A percentile compares a stretch with the other conserved stretches of the same genome.
These are phyloP conservation scores for Russula abietina DNA, from an alignment of 768 basidiomycete genomes.

Conservation along the genomic window DNA sequence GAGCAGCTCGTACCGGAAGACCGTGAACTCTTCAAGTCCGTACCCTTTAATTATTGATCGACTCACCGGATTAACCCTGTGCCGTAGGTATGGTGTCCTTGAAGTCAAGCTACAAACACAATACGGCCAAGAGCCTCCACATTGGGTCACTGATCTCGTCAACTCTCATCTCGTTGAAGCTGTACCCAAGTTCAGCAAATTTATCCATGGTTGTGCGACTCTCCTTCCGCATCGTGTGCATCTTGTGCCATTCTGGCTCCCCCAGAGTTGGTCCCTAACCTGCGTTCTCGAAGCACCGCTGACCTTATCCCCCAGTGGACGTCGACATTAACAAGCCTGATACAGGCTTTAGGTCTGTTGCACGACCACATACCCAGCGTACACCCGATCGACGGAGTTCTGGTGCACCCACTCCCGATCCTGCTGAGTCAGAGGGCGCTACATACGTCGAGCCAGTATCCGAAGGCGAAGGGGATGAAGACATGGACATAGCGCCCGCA, in stretches of 20 bases:
- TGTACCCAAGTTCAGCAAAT: slow-evolving; percentile 97
- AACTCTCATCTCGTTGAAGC: slow-evolving; percentile 94
- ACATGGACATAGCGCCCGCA: slow-evolving; percentile 57
- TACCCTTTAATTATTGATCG: neutral
- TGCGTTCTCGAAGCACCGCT: neutral
- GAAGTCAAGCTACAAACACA: slow-evolving; percentile 98
- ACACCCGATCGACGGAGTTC: slow-evolving; percentile 32
- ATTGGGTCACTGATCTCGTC: slow-evolving; percentile 96
- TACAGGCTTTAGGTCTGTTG: slow-evolving; percentile 58
- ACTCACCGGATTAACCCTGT: neutral
- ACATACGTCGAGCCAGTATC: slow-evolving; percentile 85
- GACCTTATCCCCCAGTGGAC: slow-evolving; percentile 58
- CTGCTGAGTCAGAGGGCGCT: slow-evolving; percentile 32
- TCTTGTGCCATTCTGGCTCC: slow-evolving; percentile 97
- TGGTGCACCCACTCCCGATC: slow-evolving; percentile 38
- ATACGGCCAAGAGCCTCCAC: slow-evolving; percentile 88
- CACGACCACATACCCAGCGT: slow-evolving; percentile 57
- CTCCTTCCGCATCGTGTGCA: slow-evolving; percentile 89
- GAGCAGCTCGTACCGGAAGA: slow-evolving; percentile 67
- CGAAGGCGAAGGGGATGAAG: slow-evolving; percentile 92
- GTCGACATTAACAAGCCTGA: slow-evolving; percentile 92
- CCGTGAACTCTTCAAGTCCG: slow-evolving; percentile 85
- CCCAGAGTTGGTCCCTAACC: slow-evolving; percentile 59
- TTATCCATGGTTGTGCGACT: slow-evolving; percentile 94
- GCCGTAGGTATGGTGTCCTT: slow-evolving; percentile 73